Evolutionary conservation across 2,329 filamentous ascomycete species (phyloP).

Genomic region (Aspergillus candidus): DNA sequence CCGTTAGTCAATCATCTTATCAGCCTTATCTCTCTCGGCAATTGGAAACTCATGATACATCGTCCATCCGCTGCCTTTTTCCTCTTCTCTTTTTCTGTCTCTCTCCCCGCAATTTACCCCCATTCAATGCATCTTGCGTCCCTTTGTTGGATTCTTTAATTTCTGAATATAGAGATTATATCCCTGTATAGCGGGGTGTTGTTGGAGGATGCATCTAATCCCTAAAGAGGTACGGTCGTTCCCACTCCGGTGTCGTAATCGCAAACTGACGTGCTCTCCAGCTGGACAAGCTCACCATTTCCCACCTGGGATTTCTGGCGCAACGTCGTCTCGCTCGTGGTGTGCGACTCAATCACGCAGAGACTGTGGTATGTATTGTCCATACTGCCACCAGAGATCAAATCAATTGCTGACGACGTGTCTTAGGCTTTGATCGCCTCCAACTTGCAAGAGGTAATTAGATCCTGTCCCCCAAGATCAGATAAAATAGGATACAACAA

Average conservation of each 20-base stretch:
- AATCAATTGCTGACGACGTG: constrained; percentile 5
- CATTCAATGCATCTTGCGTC: background rate
- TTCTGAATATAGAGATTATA: too few species aligned
- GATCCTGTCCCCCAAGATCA: background rate
- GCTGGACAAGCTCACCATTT: constrained; percentile 94
- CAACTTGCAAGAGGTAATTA: constrained; percentile 72
- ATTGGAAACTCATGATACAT: too few species aligned
- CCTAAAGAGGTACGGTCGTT: constrained; percentile 39
- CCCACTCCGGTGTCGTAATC: background rate
- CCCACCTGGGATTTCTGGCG: constrained; percentile 79
- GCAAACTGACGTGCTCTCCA: constrained; percentile 34
- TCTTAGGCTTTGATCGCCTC: constrained; percentile 58
- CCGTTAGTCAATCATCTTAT: too few species aligned
- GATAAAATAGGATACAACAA: too few species aligned
- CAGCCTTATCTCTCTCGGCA: too few species aligned
- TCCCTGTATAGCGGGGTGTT: background rate
- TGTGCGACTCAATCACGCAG: constrained; percentile 80
- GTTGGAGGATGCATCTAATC: constrained; percentile 40
- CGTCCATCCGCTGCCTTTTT: too few species aligned
- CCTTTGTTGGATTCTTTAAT: background rate
- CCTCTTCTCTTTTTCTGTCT: too few species aligned
- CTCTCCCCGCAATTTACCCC: too few species aligned
- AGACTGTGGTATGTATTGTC: constrained; percentile 61
- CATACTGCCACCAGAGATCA: background rate
- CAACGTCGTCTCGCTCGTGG: constrained; percentile 83